A percentile compares a stretch with the other conserved stretches of the same genome.
Evolutionary conservation across 1,139 yeast species (phyloP).

Genomic region (Maudiozyma humilis): DNA sequence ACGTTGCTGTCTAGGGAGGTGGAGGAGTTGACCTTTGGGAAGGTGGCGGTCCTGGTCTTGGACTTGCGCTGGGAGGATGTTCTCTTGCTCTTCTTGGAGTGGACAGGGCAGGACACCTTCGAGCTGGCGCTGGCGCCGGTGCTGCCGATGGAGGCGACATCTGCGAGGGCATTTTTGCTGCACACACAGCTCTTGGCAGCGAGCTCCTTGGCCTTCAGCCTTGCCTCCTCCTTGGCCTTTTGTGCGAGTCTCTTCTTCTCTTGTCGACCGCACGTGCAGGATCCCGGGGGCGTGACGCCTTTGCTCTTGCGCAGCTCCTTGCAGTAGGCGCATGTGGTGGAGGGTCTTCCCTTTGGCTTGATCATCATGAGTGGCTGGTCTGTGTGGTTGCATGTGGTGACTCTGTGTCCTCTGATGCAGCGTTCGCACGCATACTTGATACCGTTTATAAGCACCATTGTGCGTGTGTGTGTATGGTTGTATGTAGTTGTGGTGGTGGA

Average conservation of each 20-base stretch:
- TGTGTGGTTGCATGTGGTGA: constrained; percentile 85
- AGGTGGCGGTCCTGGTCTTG: constrained; percentile 6
- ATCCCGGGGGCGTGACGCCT: constrained; percentile 50
- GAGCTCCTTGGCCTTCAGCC: constrained; percentile 34
- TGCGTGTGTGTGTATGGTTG: neutral
- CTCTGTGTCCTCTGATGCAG: constrained; percentile 93
- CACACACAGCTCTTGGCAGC: constrained; percentile 40
- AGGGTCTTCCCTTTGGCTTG: constrained; percentile 93
- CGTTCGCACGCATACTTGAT: constrained; percentile 93
- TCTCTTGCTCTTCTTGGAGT: constrained; percentile 7
- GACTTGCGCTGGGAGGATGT: constrained; percentile 3
- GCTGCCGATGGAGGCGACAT: neutral
- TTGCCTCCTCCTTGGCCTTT: constrained; percentile 40
- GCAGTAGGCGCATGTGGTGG: constrained; percentile 85
- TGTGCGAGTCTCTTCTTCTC: constrained; percentile 28
- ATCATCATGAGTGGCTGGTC: constrained; percentile 87
- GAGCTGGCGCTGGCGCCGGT: too few relatives aligned
- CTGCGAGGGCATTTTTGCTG: constrained; percentile 31
- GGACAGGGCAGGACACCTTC: constrained; percentile 8
- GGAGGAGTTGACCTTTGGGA: constrained; percentile 11
- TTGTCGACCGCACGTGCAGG: constrained; percentile 64
- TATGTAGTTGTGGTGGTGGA: neutral
- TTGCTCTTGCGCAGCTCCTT: constrained; percentile 67
- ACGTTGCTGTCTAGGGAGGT: constrained; percentile 15
- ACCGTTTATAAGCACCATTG: constrained; percentile 83